Base-by-base conservation (phyloP, 139 green algal species). In the Zygnema cylindricum region DNA sequence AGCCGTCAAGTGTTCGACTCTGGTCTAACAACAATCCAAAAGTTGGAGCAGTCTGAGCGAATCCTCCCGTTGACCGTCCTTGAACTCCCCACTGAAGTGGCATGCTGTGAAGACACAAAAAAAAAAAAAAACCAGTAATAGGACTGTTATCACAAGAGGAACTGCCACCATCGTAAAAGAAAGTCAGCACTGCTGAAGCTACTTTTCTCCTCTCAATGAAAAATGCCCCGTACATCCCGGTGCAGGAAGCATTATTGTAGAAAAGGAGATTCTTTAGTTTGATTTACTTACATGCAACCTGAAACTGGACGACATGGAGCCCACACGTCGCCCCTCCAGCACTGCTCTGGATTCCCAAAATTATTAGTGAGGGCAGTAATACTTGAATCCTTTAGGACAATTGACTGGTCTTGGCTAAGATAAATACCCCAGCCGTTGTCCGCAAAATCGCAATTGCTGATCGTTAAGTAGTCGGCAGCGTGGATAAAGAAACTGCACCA, bases 251-350 rank as follows among this genome's bases (percentile, higher is more conserved):
- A n/a, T n/a, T n/a, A n/a, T n/a, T n/a, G n/a, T n/a, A n/a, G n/a
- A n/a, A n/a, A n/a, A n/a, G n/a, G n/a, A n/a, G n/a, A n/a, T n/a
- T n/a, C n/a, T n/a, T n/a, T n/a, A n/a, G n/a, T n/a, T n/a, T n/a
- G n/a, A n/a, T n/a, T n/a, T n/a, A n/a, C 81, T 33, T 55, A 86
- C 81, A 33, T 86, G 81, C 81, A 86, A 40, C 81, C 81, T n/a
- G 30, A 25, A 69, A 77, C 30, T 30, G 81, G 41, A 0, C 30
- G 25, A 54, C 81, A 86, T 43, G 39, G 25, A 54, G 71, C 21
- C 43, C 43, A 86, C 0, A 77, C 33, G 42, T 43, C 32, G 0
- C 63, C 35, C 16, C 35, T 7, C 1, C 25, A 38, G 83, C 83
- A 83, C 33, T 76, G n/a, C 2, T 21, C 25, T 2, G 83, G 83